Base-by-base conservation (phyloP, 2,329 filamentous ascomycete genomes). In the Calonectria fujianensis region DNA sequence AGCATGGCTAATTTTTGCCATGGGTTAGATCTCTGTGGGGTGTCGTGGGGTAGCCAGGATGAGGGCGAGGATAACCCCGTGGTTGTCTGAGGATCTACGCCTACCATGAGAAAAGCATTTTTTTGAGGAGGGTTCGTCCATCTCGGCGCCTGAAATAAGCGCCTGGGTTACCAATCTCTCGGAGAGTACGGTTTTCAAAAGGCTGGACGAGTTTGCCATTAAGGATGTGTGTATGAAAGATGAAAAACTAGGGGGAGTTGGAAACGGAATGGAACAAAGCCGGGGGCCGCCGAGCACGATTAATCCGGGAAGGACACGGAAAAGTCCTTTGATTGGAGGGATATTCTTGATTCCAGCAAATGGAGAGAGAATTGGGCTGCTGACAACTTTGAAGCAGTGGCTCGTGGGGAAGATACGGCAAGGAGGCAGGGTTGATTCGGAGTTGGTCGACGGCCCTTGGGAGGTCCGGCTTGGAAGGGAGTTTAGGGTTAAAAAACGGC, bases 401-500 rank as follows among this genome's bases (percentile, higher is more conserved):
- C 32, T 14, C 27, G 54, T 48, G 61, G 39, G 39, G 39, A 64
- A 16, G 61, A 45, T 16, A 37, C 31, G 39, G 35, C 20, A 32
- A 24, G 69, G 69, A 70, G 35, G 59, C 50, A 35, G 45, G 59
- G n/a, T 31, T 48, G 59, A 51, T 64, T 54, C 31, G 69, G 51
- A 72, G 50, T 67, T 66, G 67, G 72, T 59, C 50, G 51, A 59
- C 64, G 71, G 51, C 48, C 37, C 48, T 54, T 35, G 51, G 27
- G 57, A 63, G 32, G 37, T 24, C 39, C 51, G 51, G 39, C 24
- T 54, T 54, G 57, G 45, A 73, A 29, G 70, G 71, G 66, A 69
- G 71, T 70, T 70, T 73, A 52, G 71, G 72, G 61, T 54, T 27
- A 71, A 63, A 65, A 64, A 64, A 61, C 24, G 52, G 67, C 48